Percentiles rank a stretch among this genome's conserved stretches.
phyloP scores from a whole-genome alignment of 2,329 filamentous ascomycete species.

The Fusarium multiceps region DNA sequence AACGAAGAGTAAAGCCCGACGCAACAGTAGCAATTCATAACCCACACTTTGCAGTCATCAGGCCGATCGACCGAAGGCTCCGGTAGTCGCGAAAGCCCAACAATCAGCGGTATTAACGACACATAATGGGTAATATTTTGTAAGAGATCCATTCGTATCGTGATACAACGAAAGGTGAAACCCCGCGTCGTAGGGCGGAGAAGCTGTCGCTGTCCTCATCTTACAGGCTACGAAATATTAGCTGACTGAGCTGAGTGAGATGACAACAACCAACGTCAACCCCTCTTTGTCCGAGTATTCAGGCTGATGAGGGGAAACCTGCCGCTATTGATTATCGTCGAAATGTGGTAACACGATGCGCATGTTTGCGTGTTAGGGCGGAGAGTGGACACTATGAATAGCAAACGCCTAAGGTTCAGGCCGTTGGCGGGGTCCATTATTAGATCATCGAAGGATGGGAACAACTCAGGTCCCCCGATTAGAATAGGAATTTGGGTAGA shows the following conservation, averaged over 20 bases:
- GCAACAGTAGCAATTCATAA: background rate
- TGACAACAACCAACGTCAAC: background rate
- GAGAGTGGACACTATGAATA: background rate
- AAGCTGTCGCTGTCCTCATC: background rate
- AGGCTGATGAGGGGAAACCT: background rate
- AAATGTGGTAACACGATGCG: background rate
- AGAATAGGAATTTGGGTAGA: too few relatives aligned
- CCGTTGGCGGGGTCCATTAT: background rate
- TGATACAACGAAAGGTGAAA: too few relatives aligned
- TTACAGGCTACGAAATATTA: background rate
- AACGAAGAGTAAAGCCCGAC: background rate
- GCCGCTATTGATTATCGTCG: background rate
- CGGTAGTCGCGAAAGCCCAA: background rate
- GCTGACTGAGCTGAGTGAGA: background rate
- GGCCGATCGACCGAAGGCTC: background rate
- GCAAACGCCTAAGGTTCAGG: background rate
- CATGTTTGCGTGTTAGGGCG: background rate
- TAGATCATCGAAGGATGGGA: background rate
- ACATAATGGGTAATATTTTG: background rate
- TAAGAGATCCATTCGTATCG: background rate
- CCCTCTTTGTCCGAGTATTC: background rate
- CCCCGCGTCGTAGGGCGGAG: background rate
- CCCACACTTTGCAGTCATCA: background rate
- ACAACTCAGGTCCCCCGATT: background rate
- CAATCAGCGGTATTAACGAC: background rate